Percentiles rank a stretch among this genome's conserved stretches.
Evolutionary conservation across 1,284 basidiomycete species (phyloP).

Genomic region (Heterobasidion parviporum): DNA sequence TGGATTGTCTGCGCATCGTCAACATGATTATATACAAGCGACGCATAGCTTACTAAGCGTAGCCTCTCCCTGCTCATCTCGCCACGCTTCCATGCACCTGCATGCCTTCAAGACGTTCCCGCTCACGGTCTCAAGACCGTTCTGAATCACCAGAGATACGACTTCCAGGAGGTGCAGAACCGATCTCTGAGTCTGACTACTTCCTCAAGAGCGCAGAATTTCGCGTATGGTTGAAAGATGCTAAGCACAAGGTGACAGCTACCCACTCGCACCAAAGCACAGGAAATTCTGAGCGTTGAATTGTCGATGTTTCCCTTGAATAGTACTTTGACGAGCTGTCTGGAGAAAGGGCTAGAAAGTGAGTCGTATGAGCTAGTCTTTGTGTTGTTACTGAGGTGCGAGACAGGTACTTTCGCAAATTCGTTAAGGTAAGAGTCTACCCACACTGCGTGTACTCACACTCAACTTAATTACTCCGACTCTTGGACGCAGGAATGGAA

Average conservation of each 20-base stretch:
- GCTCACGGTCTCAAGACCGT: slow-evolving; percentile 19
- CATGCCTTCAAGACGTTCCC: slow-evolving; percentile 9
- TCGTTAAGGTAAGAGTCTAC: slow-evolving; percentile 51
- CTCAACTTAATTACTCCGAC: not conserved
- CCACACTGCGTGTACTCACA: not conserved
- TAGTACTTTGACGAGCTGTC: slow-evolving; percentile 74
- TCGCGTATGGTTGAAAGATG: slow-evolving; percentile 68
- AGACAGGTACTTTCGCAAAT: slow-evolving; percentile 74
- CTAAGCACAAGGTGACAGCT: slow-evolving; percentile 61
- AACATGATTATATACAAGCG: too few relatives aligned
- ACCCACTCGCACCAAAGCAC: not conserved
- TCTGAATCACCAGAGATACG: slow-evolving; percentile 36
- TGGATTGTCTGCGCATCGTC: not conserved
- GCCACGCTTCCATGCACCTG: not conserved
- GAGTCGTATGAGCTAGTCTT: slow-evolving; percentile 17
- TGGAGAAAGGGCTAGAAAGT: slow-evolving; percentile 69
- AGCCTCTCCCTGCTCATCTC: too few relatives aligned
- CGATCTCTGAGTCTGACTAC: slow-evolving; percentile 67
- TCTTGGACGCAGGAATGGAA: slow-evolving; percentile 44
- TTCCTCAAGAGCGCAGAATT: slow-evolving; percentile 75
- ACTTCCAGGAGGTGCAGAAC: slow-evolving; percentile 44
- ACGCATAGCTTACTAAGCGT: too few relatives aligned
- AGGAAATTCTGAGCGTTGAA: not conserved
- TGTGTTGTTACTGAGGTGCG: slow-evolving; percentile 20
- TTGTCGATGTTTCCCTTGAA: not conserved